Evolutionary conservation across 805 yeast species (phyloP), one percentile per base, ranked within the genome.

Genomic region (Candida silvatica): DNA sequence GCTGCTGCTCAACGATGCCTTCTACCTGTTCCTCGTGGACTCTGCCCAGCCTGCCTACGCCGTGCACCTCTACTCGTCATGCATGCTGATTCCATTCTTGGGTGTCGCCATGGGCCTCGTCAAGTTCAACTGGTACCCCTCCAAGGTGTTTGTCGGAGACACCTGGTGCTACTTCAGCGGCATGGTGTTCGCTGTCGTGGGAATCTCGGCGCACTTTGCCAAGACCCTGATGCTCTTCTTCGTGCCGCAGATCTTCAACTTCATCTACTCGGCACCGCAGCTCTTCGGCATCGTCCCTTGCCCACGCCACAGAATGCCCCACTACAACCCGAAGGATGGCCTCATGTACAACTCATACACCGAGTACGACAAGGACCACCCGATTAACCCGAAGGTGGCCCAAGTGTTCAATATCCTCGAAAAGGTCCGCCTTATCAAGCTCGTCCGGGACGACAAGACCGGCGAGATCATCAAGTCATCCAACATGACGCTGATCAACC

Each of bases 131-230:
- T 82, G 88, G 80, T 92, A 68, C 64, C 98, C 98, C 1, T 86
- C 98, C 0, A 62, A 62, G 37, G 97, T 86, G 1, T 92, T 92
- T 61, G 99, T 92, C 6, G 99, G 99, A 20, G 99, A 92, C 54
- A 90, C 98, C 1, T 92, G 82, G 64, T 92, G 99, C 61, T 92
- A 92, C 59, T 88, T 92, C 58, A 86, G 95, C 18, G 99, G 99
- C 3, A 92, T 92, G 98, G 95, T 92, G 1, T 87, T 92, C 58
- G 98, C 97, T 0, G 92, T 88, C 19, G 95, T 85, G 20, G 97
- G 97, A 1, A 92, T 92, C 24, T 68, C 85, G 39, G 97, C 97
- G 1, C 99, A 92, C 63, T 92, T 88, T 57, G 85, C 96, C 29
- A 92, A 92, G 59, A 92, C 99, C 0, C 64, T 90, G 46, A 64